Base-by-base conservation (phyloP, 1,284 basidiomycete species). In the Cryptococcus neoformans region DNA sequence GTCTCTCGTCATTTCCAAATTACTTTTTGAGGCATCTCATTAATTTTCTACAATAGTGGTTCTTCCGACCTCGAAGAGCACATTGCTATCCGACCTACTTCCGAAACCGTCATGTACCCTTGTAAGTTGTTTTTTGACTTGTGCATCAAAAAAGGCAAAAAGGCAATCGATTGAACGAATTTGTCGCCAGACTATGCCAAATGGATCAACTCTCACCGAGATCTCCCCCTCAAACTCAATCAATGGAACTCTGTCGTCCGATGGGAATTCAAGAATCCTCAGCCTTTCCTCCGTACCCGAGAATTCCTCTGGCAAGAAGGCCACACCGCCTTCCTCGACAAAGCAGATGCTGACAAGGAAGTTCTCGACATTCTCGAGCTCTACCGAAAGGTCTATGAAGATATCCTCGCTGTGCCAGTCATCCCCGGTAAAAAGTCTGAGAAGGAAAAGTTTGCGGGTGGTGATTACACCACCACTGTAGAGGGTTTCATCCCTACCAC, bases 261-360 rank as follows among this genome's bases (percentile, higher is more conserved):
- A 62, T 99, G 95, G 95, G 95, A 99, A 79, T 99, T 99, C 83
- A 99, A 99, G 81, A 96, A 95, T 78, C 96, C 95, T 54, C 92
- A 99, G 79, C 95, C 95, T 2, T 99, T 99, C 89, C 84, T 99
- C 44, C 92, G 95, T 62, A 99, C 96, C 2, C 90, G 96, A 72
- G 95, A 99, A 80, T 99, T 98, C 84, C 82, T 99, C 39, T 99
- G 96, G 95, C 95, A 99, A 81, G 96, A 99, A 79, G 95, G 95
- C 48, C 95, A 99, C 82, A 98, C 96, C 5, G 96, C 95, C 2
- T 87, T 90, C 80, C 82, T 96, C 53, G 90, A 89, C 65, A 89
- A 93, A 76, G 73, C 82, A 11, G 93, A 96, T 77, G 95, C 95
- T 41, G 94, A 92, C 73, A 81, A 80, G 60, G 96, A 99, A 80